phyloP scores from a whole-genome alignment of 2,329 filamentous ascomycete species.

The Venturia carpophila region DNA sequence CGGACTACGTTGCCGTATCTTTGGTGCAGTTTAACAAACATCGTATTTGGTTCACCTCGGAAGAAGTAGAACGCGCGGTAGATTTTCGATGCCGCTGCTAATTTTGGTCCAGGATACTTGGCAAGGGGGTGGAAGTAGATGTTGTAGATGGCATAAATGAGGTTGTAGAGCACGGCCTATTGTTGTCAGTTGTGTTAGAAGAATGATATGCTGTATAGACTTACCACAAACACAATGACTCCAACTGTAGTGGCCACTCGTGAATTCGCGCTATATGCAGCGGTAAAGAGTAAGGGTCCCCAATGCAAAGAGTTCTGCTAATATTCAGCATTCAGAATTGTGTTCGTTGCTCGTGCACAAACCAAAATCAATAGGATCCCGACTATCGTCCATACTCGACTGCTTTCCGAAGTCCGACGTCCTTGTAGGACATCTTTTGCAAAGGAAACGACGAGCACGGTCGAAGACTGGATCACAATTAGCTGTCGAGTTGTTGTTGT shows the following conservation, averaged over 20 bases:
- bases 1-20: constrained; percentile 25
- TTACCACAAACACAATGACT: not conserved
- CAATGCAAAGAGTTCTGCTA: not conserved
- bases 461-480: no score
- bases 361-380: no score
- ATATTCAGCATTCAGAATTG: no score
- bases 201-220: not conserved
- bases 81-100: constrained; percentile 8
- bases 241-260: not conserved
- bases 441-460: no score
- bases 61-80: not conserved
- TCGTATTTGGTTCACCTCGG: not conserved
- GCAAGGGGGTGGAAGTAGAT: constrained; percentile 17
- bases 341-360: no score
- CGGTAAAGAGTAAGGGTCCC: not conserved
- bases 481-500: not conserved
- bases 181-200: not conserved
- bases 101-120: constrained; percentile 17
- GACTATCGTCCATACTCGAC: no score
- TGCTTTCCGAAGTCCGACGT: no score
- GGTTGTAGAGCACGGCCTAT: not conserved
- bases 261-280: not conserved
- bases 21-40: constrained; percentile 16
- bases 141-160: constrained; percentile 6
- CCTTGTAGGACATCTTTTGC: no score